phyloP scores from a whole-genome alignment of 805 yeast genomes.

The Lipomyces orientalis region DNA sequence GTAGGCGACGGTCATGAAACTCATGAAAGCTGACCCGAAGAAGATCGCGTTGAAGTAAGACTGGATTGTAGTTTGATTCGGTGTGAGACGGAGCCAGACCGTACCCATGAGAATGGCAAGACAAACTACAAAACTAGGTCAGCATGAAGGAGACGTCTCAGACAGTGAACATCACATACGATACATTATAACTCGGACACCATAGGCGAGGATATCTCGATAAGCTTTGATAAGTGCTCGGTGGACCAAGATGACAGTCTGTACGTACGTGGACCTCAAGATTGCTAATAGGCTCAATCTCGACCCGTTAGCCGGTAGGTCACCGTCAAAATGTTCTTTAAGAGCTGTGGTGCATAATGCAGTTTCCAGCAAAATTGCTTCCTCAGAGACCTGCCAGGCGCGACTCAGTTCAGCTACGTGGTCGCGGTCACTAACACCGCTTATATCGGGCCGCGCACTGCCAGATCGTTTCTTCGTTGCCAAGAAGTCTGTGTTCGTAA shows the following conservation, averaged over 20 bases:
- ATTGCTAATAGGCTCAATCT: background rate
- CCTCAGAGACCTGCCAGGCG: background rate
- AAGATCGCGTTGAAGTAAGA: slow-evolving; percentile 48
- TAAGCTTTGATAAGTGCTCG: slow-evolving; percentile 47
- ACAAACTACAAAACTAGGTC: slow-evolving; percentile 39
- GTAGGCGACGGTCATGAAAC: slow-evolving; percentile 46
- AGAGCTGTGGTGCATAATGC: background rate
- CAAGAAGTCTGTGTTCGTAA: slow-evolving; percentile 41
- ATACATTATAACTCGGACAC: slow-evolving; percentile 50
- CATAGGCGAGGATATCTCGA: slow-evolving; percentile 49
- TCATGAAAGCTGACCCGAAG: slow-evolving; percentile 51
- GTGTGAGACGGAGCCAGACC: slow-evolving; percentile 46
- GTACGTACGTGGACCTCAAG: slow-evolving; percentile 22
- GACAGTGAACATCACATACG: background rate
- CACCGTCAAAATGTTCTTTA: background rate
- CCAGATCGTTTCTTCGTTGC: background rate
- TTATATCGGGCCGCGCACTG: background rate
- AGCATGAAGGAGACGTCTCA: background rate
- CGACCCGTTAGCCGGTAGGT: background rate
- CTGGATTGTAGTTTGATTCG: slow-evolving; percentile 42
- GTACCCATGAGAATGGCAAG: slow-evolving; percentile 53
- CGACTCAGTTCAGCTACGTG: background rate
- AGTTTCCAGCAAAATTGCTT: slow-evolving; percentile 1
- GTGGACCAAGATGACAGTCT: slow-evolving; percentile 38
- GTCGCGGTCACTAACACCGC: background rate